Evolutionary conservation across 2,329 filamentous ascomycete species (phyloP).

Genomic region (Albifimbria verrucaria): DNA sequence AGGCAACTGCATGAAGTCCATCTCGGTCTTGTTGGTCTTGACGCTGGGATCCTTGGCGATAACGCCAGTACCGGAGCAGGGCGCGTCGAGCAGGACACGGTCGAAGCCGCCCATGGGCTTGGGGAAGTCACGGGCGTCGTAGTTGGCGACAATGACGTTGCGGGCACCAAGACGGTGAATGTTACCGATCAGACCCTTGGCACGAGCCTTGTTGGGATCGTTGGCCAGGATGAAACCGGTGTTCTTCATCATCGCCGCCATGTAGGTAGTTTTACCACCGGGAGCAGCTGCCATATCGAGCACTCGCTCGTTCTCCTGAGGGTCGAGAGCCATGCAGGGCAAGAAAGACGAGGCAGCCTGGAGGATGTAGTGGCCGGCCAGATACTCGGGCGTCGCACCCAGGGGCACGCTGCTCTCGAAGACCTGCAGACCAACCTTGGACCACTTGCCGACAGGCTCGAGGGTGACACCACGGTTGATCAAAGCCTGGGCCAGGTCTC

Average conservation of each 20-base stretch:
- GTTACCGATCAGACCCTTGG: conserved; percentile 97
- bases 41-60: conserved; percentile 96
- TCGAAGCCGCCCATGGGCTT: conserved; percentile 95
- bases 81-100: conserved; percentile 87
- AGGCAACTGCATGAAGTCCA: conserved; percentile 88
- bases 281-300: conserved; percentile 94
- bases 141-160: conserved; percentile 93
- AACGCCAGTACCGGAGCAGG: conserved; percentile 94
- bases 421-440: conserved; percentile 93
- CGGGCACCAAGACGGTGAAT: conserved; percentile 90
- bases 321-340: conserved; percentile 94
- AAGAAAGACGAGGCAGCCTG: conserved; percentile 96
- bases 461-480: conserved; percentile 96
- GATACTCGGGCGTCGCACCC: conserved; percentile 94
- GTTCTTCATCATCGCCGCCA: conserved; percentile 95
- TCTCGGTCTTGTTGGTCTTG: conserved; percentile 97
- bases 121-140: conserved; percentile 92
- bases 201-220: conserved; percentile 88
- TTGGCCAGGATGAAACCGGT: conserved; percentile 95
- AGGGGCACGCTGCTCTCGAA: conserved; percentile 85
- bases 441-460: conserved; percentile 97
- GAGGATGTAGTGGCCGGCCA: conserved; percentile 95
- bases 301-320: conserved; percentile 86
- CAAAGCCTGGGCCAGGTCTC: conserved; percentile 84
- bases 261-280: conserved; percentile 93